A percentile compares a stretch with the other conserved stretches of the same genome.
Conservation (phyloP, 2,329 filamentous ascomycete species). For the Aspergillus brunneoviolaceus region DNA sequence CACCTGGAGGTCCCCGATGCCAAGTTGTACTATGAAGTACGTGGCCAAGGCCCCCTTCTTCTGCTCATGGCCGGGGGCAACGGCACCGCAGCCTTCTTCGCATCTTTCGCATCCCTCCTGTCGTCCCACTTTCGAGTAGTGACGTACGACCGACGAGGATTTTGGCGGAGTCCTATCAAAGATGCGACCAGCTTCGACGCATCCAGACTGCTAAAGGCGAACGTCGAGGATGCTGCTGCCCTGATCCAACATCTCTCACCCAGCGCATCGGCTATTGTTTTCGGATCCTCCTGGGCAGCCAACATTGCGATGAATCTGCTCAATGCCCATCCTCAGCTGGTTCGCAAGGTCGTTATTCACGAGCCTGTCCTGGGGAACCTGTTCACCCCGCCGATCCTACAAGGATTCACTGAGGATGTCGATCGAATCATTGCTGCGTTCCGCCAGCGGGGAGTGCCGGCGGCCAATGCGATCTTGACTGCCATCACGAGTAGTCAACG, state of each 20-base stretch:
- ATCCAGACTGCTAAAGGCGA: not conserved
- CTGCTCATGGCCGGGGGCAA: constrained; percentile 13
- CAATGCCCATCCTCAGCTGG: not conserved
- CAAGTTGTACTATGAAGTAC: constrained; percentile 1
- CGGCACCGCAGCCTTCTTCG: constrained; percentile 8
- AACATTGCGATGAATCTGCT: not conserved
- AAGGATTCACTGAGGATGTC: not conserved
- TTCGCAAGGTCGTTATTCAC: not conserved
- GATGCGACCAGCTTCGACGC: not conserved
- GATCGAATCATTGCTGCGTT: not conserved
- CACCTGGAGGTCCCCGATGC: not conserved
- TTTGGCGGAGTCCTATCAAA: constrained; percentile 10
- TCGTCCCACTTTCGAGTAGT: constrained; percentile 8
- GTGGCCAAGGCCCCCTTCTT: constrained; percentile 9
- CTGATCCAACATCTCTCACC: not conserved
- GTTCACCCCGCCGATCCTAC: not conserved
- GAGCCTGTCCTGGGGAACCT: not conserved
- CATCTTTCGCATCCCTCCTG: constrained; percentile 6
- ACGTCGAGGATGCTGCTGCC: not conserved
- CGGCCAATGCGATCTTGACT: not conserved
- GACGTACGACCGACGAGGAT: constrained; percentile 16
- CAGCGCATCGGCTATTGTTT: not conserved
- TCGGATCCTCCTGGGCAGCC: not conserved
- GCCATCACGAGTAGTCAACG: not conserved
- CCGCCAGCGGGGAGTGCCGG: not conserved